phyloP scores from a whole-genome alignment of 2,329 filamentous ascomycete genomes.

The Raffaelea albimanens region DNA sequence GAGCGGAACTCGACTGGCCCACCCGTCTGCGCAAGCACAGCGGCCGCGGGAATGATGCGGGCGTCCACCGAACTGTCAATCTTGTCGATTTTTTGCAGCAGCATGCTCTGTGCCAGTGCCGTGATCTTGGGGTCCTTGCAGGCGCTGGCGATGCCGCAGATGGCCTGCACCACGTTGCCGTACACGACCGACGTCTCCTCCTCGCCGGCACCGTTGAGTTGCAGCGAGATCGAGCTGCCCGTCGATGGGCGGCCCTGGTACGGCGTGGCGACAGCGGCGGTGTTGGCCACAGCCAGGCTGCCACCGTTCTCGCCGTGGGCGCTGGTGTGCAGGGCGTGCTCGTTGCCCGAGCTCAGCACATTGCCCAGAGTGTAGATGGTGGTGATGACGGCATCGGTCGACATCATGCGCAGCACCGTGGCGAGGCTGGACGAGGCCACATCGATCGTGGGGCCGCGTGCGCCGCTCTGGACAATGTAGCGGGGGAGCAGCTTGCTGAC shows the following conservation, averaged over 20 bases:
- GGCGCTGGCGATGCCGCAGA: slow-evolving; percentile 77
- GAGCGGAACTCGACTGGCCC: slow-evolving; percentile 76
- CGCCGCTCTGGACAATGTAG: slow-evolving; percentile 77
- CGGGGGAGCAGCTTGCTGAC: slow-evolving; percentile 73
- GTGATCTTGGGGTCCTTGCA: slow-evolving; percentile 87
- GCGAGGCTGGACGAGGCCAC: slow-evolving; percentile 81
- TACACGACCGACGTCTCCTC: slow-evolving; percentile 73
- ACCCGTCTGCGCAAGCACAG: slow-evolving; percentile 65
- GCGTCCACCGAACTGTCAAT: slow-evolving; percentile 72
- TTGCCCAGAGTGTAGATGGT: slow-evolving; percentile 96
- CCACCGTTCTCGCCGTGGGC: slow-evolving; percentile 33
- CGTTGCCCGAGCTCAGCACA: slow-evolving; percentile 67
- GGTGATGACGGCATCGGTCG: slow-evolving; percentile 88
- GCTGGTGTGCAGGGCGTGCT: slow-evolving; percentile 44
- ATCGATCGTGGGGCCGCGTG: slow-evolving; percentile 57
- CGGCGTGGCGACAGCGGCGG: slow-evolving; percentile 12
- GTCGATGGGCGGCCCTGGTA: slow-evolving; percentile 49
- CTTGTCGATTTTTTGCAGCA: slow-evolving; percentile 90
- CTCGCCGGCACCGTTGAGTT: slow-evolving; percentile 60
- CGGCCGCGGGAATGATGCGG: slow-evolving; percentile 75
- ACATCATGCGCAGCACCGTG: slow-evolving; percentile 69
- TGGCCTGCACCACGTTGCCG: slow-evolving; percentile 85
- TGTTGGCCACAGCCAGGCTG: slow-evolving; percentile 6
- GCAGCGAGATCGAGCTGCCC: slow-evolving; percentile 72
- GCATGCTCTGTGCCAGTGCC: slow-evolving; percentile 85